Conservation (phyloP, 2,329 filamentous ascomycete species). For the Xylaria sp. region DNA sequence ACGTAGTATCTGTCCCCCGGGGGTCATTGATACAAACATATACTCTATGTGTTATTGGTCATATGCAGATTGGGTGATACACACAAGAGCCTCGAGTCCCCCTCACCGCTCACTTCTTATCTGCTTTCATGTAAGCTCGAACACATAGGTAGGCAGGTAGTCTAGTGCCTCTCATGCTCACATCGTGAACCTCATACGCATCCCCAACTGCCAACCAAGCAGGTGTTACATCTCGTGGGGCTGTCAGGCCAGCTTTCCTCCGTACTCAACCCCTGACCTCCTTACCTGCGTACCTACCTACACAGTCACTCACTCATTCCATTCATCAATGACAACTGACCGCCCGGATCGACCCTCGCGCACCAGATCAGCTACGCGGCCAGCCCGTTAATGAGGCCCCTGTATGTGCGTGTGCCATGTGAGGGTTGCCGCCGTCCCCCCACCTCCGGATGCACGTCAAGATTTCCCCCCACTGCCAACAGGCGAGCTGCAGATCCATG, state of each 20-base stretch:
- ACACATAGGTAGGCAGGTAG: background rate
- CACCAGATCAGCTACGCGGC: background rate
- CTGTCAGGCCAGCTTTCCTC: background rate
- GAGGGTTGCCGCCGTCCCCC: slow-evolving; percentile 2
- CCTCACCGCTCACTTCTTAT: background rate
- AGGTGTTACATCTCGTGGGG: background rate
- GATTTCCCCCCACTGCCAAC: slow-evolving; percentile 25
- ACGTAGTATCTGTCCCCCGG: background rate
- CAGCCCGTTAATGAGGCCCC: background rate
- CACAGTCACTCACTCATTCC: background rate
- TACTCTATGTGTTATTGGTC: no score
- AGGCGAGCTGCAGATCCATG: slow-evolving; percentile 23
- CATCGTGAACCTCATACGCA: background rate
- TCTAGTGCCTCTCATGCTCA: background rate
- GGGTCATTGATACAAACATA: no score
- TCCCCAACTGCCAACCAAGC: background rate
- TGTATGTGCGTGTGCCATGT: background rate
- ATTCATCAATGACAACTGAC: background rate
- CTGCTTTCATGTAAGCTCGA: slow-evolving; percentile 2
- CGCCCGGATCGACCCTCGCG: background rate
- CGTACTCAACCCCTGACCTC: no score
- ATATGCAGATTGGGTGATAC: background rate
- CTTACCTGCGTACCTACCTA: background rate
- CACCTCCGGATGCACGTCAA: slow-evolving; percentile 24
- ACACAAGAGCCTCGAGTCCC: background rate